Conservation (phyloP, 2,329 filamentous ascomycete species). For the Aspergillus ustus region DNA sequence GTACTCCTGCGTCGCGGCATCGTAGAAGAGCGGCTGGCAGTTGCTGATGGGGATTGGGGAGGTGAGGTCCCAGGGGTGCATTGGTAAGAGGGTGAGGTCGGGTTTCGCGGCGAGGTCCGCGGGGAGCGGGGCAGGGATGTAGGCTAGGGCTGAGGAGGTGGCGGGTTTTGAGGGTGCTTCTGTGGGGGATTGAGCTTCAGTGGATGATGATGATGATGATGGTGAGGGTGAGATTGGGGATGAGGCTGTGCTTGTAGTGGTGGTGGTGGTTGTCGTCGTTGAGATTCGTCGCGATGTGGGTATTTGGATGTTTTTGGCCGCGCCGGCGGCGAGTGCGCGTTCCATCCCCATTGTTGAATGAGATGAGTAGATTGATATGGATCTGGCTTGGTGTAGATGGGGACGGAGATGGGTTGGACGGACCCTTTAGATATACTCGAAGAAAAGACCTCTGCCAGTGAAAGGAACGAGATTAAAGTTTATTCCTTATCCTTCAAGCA, state of each 20-base stretch:
- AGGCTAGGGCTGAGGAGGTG: background rate
- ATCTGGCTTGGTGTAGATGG: background rate
- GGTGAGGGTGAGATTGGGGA: too few species aligned
- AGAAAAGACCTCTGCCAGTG: background rate
- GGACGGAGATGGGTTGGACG: too few species aligned
- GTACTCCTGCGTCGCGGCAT: background rate
- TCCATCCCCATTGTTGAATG: background rate
- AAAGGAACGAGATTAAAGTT: background rate
- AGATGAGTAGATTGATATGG: background rate
- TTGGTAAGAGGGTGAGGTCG: background rate
- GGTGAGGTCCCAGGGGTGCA: background rate
- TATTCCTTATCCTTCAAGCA: background rate
- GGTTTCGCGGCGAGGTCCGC: background rate
- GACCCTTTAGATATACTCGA: background rate
- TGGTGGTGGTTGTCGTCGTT: too few species aligned
- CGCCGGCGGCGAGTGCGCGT: background rate
- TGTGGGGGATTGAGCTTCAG: background rate
- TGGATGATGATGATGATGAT: too few species aligned
- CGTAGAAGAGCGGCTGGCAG: background rate
- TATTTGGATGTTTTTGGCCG: background rate
- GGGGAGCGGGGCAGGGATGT: background rate
- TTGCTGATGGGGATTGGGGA: background rate
- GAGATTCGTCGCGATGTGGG: background rate
- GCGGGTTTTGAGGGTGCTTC: too few species aligned
- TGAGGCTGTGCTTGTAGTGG: background rate